Percentiles rank a stretch among this genome's conserved stretches.
Conservation (phyloP, 768 basidiomycete genomes). For the Tylopilus subfusipes region DNA sequence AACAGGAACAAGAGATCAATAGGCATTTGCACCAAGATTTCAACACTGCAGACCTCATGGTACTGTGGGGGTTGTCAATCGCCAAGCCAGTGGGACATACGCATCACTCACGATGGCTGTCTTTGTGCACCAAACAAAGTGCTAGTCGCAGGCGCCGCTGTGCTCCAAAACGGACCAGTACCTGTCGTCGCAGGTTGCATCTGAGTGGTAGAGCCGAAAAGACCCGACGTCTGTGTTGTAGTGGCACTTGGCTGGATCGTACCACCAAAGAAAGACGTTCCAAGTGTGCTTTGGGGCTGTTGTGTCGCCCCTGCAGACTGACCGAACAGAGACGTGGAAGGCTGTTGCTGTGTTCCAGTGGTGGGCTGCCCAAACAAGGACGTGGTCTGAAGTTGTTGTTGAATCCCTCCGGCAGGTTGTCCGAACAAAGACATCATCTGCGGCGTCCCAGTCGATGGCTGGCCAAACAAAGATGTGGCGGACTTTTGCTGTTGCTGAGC, state of each 20-base stretch:
- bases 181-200: conserved; percentile 15
- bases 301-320: conserved; percentile 26
- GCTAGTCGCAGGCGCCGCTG: conserved; percentile 5
- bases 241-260: conserved; percentile 15
- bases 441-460: conserved; percentile 15
- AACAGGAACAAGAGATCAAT: not conserved
- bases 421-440: conserved; percentile 21
- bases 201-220: conserved; percentile 21
- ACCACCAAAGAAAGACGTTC: conserved; percentile 31
- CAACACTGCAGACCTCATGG: conserved; percentile 26
- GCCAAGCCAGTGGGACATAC: not conserved
- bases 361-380: conserved; percentile 31
- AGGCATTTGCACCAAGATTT: not conserved
- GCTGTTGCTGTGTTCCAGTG: conserved; percentile 34
- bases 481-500: conserved; percentile 27
- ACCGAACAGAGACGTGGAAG: conserved; percentile 36
- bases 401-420: conserved; percentile 26
- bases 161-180: conserved; percentile 28
- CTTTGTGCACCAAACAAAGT: conserved; percentile 31
- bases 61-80: conserved; percentile 7
- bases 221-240: conserved; percentile 11
- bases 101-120: conserved; percentile 29
- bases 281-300: conserved; percentile 28
- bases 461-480: conserved; percentile 30
- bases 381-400: conserved; percentile 24